Evolutionary conservation across 2,329 filamentous ascomycete species (phyloP).

Genomic region (Diaporthe ampelina): DNA sequence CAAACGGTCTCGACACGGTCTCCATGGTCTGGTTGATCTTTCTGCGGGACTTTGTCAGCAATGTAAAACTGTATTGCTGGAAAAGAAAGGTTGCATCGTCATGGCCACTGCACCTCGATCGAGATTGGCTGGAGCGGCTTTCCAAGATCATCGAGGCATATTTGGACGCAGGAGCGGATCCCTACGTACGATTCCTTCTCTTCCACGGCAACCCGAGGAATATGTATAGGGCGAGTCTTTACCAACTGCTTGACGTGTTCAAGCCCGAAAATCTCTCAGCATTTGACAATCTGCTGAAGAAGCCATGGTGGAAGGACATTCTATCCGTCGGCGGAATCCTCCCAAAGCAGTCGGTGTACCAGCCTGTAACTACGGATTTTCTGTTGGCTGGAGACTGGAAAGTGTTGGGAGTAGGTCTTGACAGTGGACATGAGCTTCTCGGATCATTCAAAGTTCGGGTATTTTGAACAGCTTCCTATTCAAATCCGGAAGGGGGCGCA

Average conservation of each 20-base stretch:
- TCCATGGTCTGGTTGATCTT: conserved; percentile 10
- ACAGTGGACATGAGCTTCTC: neutral
- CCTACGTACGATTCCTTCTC: neutral
- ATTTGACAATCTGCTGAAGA: neutral
- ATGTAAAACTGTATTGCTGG: conserved; percentile 21
- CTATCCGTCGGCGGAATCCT: neutral
- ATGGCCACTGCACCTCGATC: neutral
- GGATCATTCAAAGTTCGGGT: conserved; percentile 16
- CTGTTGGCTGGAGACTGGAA: conserved; percentile 16
- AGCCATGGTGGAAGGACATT: conserved; percentile 8
- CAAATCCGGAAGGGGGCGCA: too few relatives aligned
- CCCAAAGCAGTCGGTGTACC: neutral
- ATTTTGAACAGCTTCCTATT: neutral
- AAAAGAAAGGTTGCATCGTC: neutral
- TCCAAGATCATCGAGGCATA: conserved; percentile 3
- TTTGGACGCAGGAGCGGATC: neutral
- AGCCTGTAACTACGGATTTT: neutral
- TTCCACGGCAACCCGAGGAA: neutral
- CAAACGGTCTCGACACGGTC: neutral
- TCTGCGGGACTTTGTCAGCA: neutral
- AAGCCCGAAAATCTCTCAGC: conserved; percentile 14
- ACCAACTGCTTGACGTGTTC: conserved; percentile 1
- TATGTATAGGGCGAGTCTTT: neutral
- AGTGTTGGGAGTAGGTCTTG: neutral
- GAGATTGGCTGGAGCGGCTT: conserved; percentile 6